phyloP scores from a whole-genome alignment of 768 basidiomycete genomes.

The Termitomyces titanicus region DNA sequence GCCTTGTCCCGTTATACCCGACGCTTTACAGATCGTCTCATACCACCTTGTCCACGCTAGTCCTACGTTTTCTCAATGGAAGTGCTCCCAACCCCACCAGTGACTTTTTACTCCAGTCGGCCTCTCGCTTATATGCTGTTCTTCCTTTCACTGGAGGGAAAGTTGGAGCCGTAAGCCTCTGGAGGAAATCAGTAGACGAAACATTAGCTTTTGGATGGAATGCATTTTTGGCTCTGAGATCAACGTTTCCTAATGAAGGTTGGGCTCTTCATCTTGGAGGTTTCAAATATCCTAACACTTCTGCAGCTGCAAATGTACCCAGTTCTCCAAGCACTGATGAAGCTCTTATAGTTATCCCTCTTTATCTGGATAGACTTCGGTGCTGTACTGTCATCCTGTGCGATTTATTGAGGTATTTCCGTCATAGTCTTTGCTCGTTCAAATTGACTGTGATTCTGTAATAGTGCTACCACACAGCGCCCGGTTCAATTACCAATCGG shows the following conservation, averaged over 20 bases:
- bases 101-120: constrained; percentile 35
- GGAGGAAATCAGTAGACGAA: constrained; percentile 75
- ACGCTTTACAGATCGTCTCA: constrained; percentile 58
- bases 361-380: constrained; percentile 59
- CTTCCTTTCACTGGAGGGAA: constrained; percentile 78
- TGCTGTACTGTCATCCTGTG: constrained; percentile 48
- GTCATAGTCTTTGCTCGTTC: not conserved
- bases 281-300: not conserved
- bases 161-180: constrained; percentile 64
- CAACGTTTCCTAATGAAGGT: constrained; percentile 55
- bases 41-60: constrained; percentile 46
- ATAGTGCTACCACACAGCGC: constrained; percentile 52
- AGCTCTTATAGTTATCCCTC: constrained; percentile 46
- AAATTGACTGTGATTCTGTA: constrained; percentile 3
- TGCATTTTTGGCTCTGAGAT: constrained; percentile 53
- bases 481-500: constrained; percentile 74
- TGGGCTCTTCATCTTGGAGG: constrained; percentile 2
- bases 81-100: constrained; percentile 40
- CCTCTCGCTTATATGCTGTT: constrained; percentile 55
- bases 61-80: constrained; percentile 56
- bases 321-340: constrained; percentile 19
- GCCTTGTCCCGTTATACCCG: constrained; percentile 64
- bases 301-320: constrained; percentile 3
- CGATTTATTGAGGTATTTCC: constrained; percentile 50
- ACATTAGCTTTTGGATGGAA: constrained; percentile 64